A percentile compares a stretch with the other conserved stretches of the same genome.
Conservation (phyloP, 371 early-diverging fungal species). For the Mortierella sp. region DNA sequence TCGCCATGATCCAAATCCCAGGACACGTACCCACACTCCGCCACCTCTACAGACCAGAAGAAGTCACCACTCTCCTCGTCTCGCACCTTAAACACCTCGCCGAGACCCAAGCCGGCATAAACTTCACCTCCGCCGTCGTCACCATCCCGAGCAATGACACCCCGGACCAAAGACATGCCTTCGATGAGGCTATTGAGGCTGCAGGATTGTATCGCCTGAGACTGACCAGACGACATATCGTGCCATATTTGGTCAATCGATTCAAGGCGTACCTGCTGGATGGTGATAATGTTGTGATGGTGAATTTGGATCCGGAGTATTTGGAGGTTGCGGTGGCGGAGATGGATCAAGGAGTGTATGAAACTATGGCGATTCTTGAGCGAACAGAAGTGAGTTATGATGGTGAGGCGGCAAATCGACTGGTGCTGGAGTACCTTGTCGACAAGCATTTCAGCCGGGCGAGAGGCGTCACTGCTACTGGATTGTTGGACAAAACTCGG, state of each 20-base stretch:
- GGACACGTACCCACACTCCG: neutral
- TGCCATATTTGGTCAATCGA: neutral
- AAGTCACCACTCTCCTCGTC: neutral
- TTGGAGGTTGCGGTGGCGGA: neutral
- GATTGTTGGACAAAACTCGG: neutral
- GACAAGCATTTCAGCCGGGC: neutral
- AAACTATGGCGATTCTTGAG: neutral
- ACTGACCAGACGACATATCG: neutral
- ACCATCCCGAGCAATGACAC: neutral
- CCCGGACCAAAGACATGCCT: neutral
- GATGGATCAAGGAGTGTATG: neutral
- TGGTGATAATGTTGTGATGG: neutral
- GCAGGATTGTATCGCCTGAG: neutral
- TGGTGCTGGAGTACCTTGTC: neutral
- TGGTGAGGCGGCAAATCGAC: neutral
- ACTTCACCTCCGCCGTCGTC: neutral
- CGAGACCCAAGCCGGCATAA: neutral
- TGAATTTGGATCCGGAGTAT: neutral
- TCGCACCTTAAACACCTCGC: neutral
- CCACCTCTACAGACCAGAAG: neutral
- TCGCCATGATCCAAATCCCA: neutral
- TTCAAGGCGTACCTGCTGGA: neutral
- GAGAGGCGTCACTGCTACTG: neutral
- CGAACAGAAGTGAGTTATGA: neutral
- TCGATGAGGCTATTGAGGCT: neutral